phyloP scores from a whole-genome alignment of 345 rosid genomes.

The Litchi chinensis region DNA sequence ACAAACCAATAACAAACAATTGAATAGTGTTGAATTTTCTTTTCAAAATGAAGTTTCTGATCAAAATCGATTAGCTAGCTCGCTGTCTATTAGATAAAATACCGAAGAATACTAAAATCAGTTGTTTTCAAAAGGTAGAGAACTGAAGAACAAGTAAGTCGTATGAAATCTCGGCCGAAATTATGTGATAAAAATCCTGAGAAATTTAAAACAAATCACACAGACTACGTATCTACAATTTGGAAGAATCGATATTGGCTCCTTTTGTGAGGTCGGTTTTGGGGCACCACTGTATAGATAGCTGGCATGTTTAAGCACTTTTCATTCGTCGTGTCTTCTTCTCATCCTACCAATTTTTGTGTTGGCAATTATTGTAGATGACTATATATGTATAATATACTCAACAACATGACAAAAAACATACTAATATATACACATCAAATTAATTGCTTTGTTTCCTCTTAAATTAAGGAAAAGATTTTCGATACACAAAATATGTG shows the following conservation, averaged over 20 bases:
- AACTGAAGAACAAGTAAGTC: too few species aligned
- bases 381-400: background rate
- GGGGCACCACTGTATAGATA: slow-evolving; percentile 2
- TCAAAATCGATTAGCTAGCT: too few species aligned
- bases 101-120: too few species aligned
- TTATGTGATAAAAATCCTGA: background rate
- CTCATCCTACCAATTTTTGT: slow-evolving; percentile 24
- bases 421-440: background rate
- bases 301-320: background rate
- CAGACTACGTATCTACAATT: background rate
- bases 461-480: too few species aligned
- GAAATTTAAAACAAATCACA: background rate
- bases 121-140: too few species aligned
- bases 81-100: too few species aligned
- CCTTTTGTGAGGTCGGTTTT: background rate
- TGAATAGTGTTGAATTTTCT: too few species aligned
- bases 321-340: slow-evolving; percentile 28
- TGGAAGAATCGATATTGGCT: background rate
- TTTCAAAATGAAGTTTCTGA: too few species aligned
- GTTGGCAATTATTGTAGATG: background rate
- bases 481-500: too few species aligned
- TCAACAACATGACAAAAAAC: slow-evolving; percentile 1
- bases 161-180: too few species aligned
- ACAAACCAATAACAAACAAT: too few species aligned
- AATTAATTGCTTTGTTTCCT: background rate